phyloP scores from a whole-genome alignment of 208 protist species.

The Leishmania martiniquensis region DNA sequence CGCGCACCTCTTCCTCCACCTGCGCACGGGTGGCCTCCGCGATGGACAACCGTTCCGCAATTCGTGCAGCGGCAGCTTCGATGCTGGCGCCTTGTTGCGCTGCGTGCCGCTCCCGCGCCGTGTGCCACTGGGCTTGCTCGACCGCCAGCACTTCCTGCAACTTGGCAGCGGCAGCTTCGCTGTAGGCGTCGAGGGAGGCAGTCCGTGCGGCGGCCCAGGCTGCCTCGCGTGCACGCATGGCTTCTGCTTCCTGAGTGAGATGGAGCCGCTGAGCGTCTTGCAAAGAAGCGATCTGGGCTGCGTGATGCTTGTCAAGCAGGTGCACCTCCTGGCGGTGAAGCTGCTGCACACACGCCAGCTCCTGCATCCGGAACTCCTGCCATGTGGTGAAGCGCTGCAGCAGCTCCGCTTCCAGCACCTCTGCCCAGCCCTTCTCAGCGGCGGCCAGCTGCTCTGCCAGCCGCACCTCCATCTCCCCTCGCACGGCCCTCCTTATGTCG shows the following conservation, averaged over 20 bases:
- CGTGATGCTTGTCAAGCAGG: slow-evolving; percentile 14
- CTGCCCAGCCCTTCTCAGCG: slow-evolving; percentile 10
- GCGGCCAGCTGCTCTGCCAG: slow-evolving; percentile 1
- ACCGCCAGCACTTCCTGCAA: slow-evolving; percentile 14
- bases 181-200: slow-evolving; percentile 21
- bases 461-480: slow-evolving; percentile 3
- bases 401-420: slow-evolving; percentile 9
- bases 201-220: slow-evolving; percentile 21
- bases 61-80: slow-evolving; percentile 6
- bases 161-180: slow-evolving; percentile 5
- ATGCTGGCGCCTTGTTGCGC: neutral
- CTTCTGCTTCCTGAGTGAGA: slow-evolving; percentile 4
- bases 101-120: neutral
- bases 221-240: slow-evolving; percentile 12
- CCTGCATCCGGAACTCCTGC: slow-evolving; percentile 17
- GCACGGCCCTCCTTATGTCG: neutral
- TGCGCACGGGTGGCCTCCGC: slow-evolving; percentile 9
- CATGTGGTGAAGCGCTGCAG: slow-evolving; percentile 19
- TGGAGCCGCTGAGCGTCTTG: slow-evolving; percentile 7
- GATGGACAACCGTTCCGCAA: neutral
- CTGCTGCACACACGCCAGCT: slow-evolving; percentile 7
- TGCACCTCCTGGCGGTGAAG: slow-evolving; percentile 16
- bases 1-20: slow-evolving; percentile 17
- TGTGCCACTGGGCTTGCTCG: slow-evolving; percentile 9
- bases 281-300: slow-evolving; percentile 1